phyloP scores from a whole-genome alignment of 2,329 filamentous ascomycete genomes.

The Alternaria sp. region DNA sequence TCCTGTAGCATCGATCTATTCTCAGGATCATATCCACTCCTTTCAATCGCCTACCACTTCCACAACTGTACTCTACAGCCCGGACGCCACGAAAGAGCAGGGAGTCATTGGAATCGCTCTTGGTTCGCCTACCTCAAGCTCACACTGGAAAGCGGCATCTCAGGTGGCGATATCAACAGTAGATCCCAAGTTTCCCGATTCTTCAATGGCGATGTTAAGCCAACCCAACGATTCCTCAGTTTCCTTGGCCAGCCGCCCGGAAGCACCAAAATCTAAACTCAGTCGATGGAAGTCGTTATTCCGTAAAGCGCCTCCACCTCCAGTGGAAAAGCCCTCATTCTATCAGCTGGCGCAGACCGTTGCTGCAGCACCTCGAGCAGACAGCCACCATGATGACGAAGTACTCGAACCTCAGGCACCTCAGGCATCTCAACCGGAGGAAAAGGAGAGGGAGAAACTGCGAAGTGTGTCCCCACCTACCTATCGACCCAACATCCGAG shows the following conservation, averaged over 20 bases:
- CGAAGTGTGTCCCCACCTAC: constrained; percentile 35
- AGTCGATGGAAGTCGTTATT: constrained; percentile 53
- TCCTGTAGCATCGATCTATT: constrained; percentile 35
- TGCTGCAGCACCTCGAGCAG: constrained; percentile 32
- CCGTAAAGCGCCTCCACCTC: constrained; percentile 39
- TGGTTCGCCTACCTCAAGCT: constrained; percentile 47
- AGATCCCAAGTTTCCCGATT: constrained; percentile 7
- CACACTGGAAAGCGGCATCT: constrained; percentile 40
- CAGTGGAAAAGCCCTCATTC: constrained; percentile 41
- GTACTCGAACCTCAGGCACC: constrained; percentile 26
- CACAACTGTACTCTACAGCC: constrained; percentile 42
- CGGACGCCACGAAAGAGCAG: constrained; percentile 39
- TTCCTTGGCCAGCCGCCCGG: constrained; percentile 17
- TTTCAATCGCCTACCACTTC: constrained; percentile 41
- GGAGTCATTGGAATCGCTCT: constrained; percentile 51
- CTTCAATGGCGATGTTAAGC: constrained; percentile 21
- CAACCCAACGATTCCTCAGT: constrained; percentile 16
- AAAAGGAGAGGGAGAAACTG: constrained; percentile 29
- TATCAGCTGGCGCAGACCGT: constrained; percentile 46
- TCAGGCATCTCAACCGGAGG: constrained; percentile 18
- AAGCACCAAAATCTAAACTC: constrained; percentile 45
- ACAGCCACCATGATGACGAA: constrained; percentile 45
- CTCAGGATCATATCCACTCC: constrained; percentile 35
- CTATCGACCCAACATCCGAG: constrained; percentile 42
- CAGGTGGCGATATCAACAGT: constrained; percentile 22